A percentile compares a stretch with the other conserved stretches of the same genome.
Conservation (phyloP, 352 stramenopile species). For the Phytopythium montanum region DNA sequence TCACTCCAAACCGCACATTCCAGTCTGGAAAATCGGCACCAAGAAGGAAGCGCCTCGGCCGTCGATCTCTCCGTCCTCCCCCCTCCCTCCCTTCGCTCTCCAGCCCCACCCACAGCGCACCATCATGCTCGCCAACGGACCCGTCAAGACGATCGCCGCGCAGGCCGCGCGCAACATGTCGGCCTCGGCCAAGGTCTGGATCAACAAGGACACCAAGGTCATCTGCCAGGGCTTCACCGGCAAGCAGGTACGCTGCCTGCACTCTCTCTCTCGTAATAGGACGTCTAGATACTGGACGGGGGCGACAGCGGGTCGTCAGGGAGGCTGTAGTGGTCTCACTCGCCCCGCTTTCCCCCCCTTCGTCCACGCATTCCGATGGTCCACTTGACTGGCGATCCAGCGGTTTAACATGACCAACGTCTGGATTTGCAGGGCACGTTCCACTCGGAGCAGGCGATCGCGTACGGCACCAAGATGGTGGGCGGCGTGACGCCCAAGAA, state of each 20-base stretch:
- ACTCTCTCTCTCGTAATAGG: too few species aligned
- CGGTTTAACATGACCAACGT: conserved; percentile 4
- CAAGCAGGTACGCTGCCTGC: conserved; percentile 93
- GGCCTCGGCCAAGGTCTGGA: conserved; percentile 98
- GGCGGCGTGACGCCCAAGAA: conserved; percentile 99
- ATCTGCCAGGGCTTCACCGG: conserved; percentile 99
- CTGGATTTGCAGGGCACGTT: conserved; percentile 93
- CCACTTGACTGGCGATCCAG: neutral
- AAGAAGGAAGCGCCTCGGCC: neutral
- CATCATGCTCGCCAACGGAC: conserved; percentile 57
- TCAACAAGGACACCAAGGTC: conserved; percentile 99
- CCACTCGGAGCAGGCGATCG: conserved; percentile 98
- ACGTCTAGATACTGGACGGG: too few species aligned
- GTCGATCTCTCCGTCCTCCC: neutral
- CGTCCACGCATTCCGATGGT: conserved; percentile 5
- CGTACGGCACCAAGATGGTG: conserved; percentile 99
- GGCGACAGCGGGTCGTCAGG: too few species aligned
- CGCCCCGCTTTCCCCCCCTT: too few species aligned
- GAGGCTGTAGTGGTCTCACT: too few species aligned
- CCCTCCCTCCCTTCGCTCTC: neutral
- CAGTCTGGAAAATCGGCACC: conserved; percentile 3
- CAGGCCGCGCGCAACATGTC: conserved; percentile 80
- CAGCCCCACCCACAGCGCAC: neutral
- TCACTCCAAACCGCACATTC: neutral
- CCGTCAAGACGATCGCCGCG: conserved; percentile 40